These are phyloP conservation scores for Sclerotinia spermophila DNA, from an alignment of 2,329 filamentous ascomycete genomes.

Conservation along the genomic window DNA sequence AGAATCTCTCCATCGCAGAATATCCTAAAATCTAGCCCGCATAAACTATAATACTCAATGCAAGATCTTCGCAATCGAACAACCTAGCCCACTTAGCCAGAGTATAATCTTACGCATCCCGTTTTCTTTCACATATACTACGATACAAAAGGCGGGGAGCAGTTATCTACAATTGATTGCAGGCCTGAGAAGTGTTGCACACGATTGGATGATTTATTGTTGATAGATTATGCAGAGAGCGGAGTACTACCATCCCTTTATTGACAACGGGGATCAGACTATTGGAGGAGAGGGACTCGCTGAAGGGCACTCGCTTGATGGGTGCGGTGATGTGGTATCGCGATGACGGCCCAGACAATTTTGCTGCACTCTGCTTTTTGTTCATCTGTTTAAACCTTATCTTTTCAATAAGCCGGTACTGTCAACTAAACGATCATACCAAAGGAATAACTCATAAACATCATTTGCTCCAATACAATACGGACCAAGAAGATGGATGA, in stretches of 20 bases:
- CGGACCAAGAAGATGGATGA: background rate
- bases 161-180: background rate
- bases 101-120: too few relatives aligned
- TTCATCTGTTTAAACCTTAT: background rate
- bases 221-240: background rate
- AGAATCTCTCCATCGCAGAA: too few relatives aligned
- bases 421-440: background rate
- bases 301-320: background rate
- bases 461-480: background rate
- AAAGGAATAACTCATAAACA: background rate
- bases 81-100: too few relatives aligned
- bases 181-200: background rate
- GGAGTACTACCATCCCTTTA: conserved; percentile 7
- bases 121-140: too few relatives aligned
- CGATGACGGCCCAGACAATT: background rate
- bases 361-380: background rate
- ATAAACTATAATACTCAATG: too few relatives aligned
- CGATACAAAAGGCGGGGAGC: too few relatives aligned
- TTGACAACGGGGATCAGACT: background rate
- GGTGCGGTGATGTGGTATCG: conserved; percentile 11
- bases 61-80: too few relatives aligned
- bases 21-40: too few relatives aligned
- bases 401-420: background rate
- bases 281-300: background rate
- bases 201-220: conserved; percentile 7